phyloP scores from a whole-genome alignment of 768 basidiomycete genomes.

The Neoboletus brunneissimus region DNA sequence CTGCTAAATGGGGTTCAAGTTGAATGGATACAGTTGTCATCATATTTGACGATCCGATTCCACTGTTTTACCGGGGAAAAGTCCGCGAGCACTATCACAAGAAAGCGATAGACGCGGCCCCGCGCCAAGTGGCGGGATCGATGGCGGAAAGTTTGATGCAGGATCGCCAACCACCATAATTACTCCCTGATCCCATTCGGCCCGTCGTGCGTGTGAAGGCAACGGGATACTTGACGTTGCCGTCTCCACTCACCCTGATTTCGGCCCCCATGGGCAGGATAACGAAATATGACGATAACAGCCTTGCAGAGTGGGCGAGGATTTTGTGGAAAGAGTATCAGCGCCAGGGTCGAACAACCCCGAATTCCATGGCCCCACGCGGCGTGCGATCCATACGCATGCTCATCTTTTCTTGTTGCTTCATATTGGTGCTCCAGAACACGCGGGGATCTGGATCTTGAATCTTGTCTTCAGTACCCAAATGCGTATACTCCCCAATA shows the following conservation, averaged over 20 bases:
- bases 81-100: neutral
- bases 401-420: neutral
- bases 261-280: neutral
- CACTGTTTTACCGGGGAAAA: neutral
- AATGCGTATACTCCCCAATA: neutral
- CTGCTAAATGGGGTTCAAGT: neutral
- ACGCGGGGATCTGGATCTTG: neutral
- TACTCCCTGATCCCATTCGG: neutral
- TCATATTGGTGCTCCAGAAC: neutral
- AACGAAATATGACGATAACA: neutral
- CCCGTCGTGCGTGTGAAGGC: neutral
- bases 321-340: neutral
- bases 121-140: neutral
- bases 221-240: neutral
- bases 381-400: neutral
- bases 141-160: constrained; percentile 2
- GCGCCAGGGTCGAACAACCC: neutral
- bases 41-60: constrained; percentile 14
- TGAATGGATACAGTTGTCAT: neutral
- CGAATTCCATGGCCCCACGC: neutral
- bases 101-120: neutral
- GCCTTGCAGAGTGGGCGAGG: neutral
- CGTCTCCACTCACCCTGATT: neutral
- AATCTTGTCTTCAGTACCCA: neutral
- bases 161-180: neutral